Percentiles rank a stretch among this genome's conserved stretches.
phyloP scores from a whole-genome alignment of 139 green algal species.

The Auxenochlorella protothecoides region DNA sequence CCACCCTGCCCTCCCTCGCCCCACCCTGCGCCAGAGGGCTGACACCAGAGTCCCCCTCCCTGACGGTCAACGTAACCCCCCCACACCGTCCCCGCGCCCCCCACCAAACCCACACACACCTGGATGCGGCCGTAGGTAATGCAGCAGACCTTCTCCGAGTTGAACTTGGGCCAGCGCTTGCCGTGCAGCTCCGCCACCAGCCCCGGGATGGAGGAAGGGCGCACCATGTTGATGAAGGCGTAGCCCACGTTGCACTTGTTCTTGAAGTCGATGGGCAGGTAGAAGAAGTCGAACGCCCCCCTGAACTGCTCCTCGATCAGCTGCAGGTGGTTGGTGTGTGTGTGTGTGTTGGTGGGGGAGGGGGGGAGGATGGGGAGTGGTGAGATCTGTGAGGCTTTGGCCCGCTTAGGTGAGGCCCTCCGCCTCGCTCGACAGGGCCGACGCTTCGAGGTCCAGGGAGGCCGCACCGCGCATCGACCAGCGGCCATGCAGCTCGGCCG shows the following conservation, averaged over 20 bases:
- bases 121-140: constrained; percentile 93
- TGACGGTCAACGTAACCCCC: no score
- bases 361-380: background rate
- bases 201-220: constrained; percentile 63
- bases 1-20: no score
- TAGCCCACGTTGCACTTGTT: constrained; percentile 99
- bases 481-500: no score
- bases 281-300: constrained; percentile 77
- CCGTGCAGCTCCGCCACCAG: constrained; percentile 84
- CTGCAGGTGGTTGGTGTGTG: constrained; percentile 95
- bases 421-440: no score
- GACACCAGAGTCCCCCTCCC: no score
- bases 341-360: constrained; percentile 93
- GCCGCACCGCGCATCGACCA: no score
- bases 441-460: no score
- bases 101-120: constrained; percentile 5
- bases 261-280: constrained; percentile 93
- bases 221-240: constrained; percentile 96
- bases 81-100: no score
- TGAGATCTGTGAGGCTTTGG: no score
- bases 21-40: no score
- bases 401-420: no score
- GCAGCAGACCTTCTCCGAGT: constrained; percentile 88
- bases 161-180: constrained; percentile 94
- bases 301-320: constrained; percentile 65